These are phyloP conservation scores for Trichosporon sp. DNA, from an alignment of 1,284 basidiomycete species.

Conservation along the genomic window DNA sequence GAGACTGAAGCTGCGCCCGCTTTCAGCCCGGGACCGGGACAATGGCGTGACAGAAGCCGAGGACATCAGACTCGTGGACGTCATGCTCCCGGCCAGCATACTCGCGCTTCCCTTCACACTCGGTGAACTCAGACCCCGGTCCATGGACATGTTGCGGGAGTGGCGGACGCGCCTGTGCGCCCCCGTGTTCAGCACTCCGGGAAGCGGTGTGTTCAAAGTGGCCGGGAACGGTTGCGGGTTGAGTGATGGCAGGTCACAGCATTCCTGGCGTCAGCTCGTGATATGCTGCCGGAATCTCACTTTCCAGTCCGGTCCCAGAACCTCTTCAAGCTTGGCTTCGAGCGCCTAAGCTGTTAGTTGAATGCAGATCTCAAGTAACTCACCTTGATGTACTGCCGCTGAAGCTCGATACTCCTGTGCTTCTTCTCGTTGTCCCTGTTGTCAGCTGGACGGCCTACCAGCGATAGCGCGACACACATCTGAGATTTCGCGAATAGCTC, in stretches of 20 bases:
- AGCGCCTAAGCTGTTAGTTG: conserved; percentile 19
- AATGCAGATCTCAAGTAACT: background rate
- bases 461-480: too few species aligned
- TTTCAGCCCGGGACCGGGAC: background rate
- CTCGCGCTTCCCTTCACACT: background rate
- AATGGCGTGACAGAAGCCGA: conserved; percentile 8
- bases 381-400: conserved; percentile 34
- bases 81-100: too few species aligned
- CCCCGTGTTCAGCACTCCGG: conserved; percentile 6
- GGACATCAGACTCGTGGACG: background rate
- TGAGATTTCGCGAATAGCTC: conserved; percentile 30
- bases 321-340: conserved; percentile 28
- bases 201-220: conserved; percentile 25
- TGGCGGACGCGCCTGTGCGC: conserved; percentile 7
- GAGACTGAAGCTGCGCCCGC: background rate
- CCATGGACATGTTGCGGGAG: background rate
- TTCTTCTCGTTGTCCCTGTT: conserved; percentile 37
- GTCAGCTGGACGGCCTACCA: conserved; percentile 1
- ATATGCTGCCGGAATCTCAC: conserved; percentile 8
- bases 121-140: background rate
- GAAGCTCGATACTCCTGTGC: conserved; percentile 28
- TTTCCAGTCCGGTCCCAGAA: conserved; percentile 27
- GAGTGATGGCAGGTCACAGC: background rate
- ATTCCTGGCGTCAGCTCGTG: conserved; percentile 3
- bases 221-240: conserved; percentile 16